Evolutionary conservation across 352 stramenopile species (phyloP), one percentile per base, ranked within the genome.

Genomic region (Phytophthora melonis): DNA sequence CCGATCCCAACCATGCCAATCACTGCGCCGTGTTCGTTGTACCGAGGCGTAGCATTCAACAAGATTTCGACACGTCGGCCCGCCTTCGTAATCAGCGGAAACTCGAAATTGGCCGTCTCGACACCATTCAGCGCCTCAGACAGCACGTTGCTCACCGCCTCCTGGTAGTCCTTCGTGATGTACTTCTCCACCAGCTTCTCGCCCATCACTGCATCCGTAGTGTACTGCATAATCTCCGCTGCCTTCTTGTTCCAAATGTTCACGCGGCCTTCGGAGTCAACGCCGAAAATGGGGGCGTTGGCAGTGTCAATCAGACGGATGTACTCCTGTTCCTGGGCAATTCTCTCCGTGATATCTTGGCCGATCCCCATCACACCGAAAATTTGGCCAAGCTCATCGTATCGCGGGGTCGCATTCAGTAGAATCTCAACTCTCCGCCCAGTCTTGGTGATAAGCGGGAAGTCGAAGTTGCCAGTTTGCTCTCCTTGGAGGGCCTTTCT

Each of bases 171-270:
- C 43, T 80, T 68, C 1, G 75, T 80, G 50, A 96, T 93, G 63
- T 93, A 93, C 54, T 85, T 79, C 23, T 91, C 69, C 11, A 97
- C 85, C 2, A 97, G 56, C 2, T 85, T 75, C 27, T 84, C 70
- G 10, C 86, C 91, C 61, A 97, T 85, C 14, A 94, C 91, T 69
- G 96, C 91, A 36, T 93, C 70, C 13, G 79, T 87, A 5, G 75
- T 81, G 67, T 94, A 97, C 59, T 94, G 91, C 27, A 89, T 97
- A 32, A 90, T 88, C 13, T 89, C 89, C 6, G 84, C 81, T 32
- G 86, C 89, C 64, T 94, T 96, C n/a, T 93, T 82, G 74, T 98
- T 93, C 87, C 87, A 93, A 58, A 92, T 90, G 50, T 91, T 94
- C n/a, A 93, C 81, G 3, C 71, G 63, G 0, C 85, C 84, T 18